Evolutionary conservation across 225 moss, liverwort and hornwort genomes (phyloP).

Genomic region (Pseudoscleropodium purum): DNA sequence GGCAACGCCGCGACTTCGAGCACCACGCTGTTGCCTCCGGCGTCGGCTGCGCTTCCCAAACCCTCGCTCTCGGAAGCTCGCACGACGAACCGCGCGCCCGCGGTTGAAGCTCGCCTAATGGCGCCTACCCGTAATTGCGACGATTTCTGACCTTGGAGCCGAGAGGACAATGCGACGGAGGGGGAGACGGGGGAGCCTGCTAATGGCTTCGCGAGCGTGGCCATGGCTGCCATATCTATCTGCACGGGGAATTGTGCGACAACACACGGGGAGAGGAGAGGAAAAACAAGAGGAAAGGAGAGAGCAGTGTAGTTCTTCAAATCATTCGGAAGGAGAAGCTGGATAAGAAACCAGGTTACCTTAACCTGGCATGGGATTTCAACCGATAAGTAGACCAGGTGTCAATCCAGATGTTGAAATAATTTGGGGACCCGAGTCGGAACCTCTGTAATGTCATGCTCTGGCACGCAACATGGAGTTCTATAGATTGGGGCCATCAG

Average conservation of each 20-base stretch:
- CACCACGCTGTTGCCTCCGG: constrained; percentile 73
- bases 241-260: neutral
- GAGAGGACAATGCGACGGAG: neutral
- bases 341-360: constrained; percentile 16
- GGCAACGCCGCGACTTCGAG: constrained; percentile 60
- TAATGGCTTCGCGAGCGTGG: constrained; percentile 29
- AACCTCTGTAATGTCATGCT: neutral
- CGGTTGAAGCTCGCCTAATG: neutral
- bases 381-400: neutral
- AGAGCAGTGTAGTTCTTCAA: neutral
- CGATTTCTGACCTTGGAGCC: neutral
- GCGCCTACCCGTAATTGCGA: neutral
- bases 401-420: neutral
- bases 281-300: neutral
- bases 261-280: neutral
- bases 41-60: constrained; percentile 53
- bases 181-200: neutral
- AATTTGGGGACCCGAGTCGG: neutral
- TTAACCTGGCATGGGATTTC: neutral
- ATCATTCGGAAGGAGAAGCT: neutral
- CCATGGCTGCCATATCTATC: constrained; percentile 16
- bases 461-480: neutral
- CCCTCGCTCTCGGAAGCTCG: constrained; percentile 37
- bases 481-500: neutral
- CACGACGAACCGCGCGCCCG: constrained; percentile 15